Percentiles rank a stretch among this genome's conserved stretches.
Conservation (phyloP, 83 land plant genomes). For the Thuja plicata region DNA sequence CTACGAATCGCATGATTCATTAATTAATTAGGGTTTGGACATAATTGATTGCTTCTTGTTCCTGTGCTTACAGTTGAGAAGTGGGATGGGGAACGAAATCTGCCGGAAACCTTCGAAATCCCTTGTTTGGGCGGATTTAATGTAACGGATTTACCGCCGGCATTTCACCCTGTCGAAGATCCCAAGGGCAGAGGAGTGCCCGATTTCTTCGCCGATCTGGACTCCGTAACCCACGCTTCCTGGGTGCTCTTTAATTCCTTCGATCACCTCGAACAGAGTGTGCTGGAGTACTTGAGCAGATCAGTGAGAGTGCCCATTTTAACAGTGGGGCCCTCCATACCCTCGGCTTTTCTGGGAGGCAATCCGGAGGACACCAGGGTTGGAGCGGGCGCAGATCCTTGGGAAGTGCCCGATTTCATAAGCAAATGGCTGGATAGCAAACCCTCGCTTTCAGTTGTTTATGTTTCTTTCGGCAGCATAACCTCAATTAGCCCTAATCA, state of each 20-base stretch:
- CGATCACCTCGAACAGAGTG: slow-evolving; percentile 24
- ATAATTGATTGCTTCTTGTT: background rate
- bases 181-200: too few species aligned
- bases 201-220: background rate
- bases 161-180: background rate
- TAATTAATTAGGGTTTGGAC: background rate
- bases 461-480: background rate
- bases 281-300: background rate
- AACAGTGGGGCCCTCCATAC: background rate
- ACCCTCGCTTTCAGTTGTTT: background rate
- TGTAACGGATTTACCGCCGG: background rate
- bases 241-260: slow-evolving; percentile 35
- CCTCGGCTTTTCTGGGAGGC: background rate
- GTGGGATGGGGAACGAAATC: background rate
- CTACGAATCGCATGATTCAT: background rate
- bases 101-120: background rate
- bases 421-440: background rate
- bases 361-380: background rate
- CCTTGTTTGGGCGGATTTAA: background rate
- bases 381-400: background rate
- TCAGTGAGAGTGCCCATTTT: background rate
- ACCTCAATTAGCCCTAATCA: background rate
- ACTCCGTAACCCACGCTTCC: background rate
- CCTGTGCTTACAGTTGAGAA: background rate
- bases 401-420: background rate